A percentile compares a stretch with the other conserved stretches of the same genome.
Conservation (phyloP, 1,284 basidiomycete species). For the Vanrija humicola region DNA sequence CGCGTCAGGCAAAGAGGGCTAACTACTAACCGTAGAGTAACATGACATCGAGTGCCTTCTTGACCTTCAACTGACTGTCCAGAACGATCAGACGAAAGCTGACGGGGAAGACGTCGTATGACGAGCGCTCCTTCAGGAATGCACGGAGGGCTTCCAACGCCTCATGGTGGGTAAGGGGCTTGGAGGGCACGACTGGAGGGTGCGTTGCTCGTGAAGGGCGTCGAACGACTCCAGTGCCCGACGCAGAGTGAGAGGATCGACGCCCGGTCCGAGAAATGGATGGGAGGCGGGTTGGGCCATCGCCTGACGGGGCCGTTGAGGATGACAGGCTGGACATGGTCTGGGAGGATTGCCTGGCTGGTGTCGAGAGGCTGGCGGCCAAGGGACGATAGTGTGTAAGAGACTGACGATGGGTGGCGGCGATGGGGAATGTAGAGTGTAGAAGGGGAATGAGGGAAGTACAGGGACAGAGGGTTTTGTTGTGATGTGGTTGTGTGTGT, state of each 20-base stretch:
- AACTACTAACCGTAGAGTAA: constrained; percentile 70
- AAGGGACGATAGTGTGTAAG: no score
- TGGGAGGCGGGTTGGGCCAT: constrained; percentile 8
- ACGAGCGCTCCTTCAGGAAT: constrained; percentile 78
- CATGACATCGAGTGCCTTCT: constrained; percentile 85
- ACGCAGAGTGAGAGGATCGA: constrained; percentile 13
- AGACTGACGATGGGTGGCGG: no score
- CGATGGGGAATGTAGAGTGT: no score
- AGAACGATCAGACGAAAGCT: constrained; percentile 94
- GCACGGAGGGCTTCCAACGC: constrained; percentile 73
- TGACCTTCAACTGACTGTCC: constrained; percentile 89
- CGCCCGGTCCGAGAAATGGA: constrained; percentile 14
- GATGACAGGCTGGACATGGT: constrained; percentile 9
- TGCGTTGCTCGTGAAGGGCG: constrained; percentile 41
- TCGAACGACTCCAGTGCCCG: constrained; percentile 21
- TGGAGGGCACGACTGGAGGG: constrained; percentile 28
- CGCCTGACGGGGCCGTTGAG: not conserved
- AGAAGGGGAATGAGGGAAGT: no score
- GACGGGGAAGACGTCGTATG: constrained; percentile 94
- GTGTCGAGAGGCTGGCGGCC: no score
- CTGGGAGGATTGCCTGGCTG: not conserved
- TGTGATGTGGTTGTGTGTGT: no score
- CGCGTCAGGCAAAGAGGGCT: not conserved
- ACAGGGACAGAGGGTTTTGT: no score
- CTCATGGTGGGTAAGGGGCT: constrained; percentile 57